Conservation (phyloP, 495 filamentous ascomycete species). For the Lophiotrema nucula region DNA sequence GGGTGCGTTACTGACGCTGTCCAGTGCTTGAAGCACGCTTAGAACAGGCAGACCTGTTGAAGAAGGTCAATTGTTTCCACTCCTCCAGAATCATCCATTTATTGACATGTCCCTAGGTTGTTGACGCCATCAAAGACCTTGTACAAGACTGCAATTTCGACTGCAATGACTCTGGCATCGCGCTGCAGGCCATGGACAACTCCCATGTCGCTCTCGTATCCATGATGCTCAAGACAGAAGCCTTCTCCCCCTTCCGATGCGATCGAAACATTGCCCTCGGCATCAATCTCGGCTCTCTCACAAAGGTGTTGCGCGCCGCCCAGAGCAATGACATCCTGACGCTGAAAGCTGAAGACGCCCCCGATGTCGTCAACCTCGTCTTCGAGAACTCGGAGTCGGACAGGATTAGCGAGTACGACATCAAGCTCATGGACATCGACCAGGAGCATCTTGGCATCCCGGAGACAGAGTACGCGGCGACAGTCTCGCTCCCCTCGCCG, state of each 20-base stretch:
- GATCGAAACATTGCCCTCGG: slow-evolving; percentile 98
- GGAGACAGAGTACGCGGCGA: slow-evolving; percentile 95
- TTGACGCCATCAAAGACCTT: slow-evolving; percentile 98
- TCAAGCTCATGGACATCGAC: slow-evolving; percentile 99
- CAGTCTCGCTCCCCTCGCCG: slow-evolving; percentile 77
- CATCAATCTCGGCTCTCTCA: slow-evolving; percentile 93
- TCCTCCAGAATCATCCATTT: slow-evolving; percentile 14
- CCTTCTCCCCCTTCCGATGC: slow-evolving; percentile 95
- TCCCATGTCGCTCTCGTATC: slow-evolving; percentile 98
- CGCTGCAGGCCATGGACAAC: slow-evolving; percentile 99
- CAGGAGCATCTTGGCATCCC: slow-evolving; percentile 99
- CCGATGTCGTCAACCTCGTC: slow-evolving; percentile 89
- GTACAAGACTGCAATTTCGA: slow-evolving; percentile 99
- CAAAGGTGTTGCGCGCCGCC: slow-evolving; percentile 92
- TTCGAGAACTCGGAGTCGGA: slow-evolving; percentile 92
- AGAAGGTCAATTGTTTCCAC: slow-evolving; percentile 66
- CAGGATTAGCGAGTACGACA: slow-evolving; percentile 93
- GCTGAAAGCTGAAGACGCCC: slow-evolving; percentile 94
- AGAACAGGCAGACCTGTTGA: slow-evolving; percentile 89
- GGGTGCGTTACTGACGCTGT: slow-evolving; percentile 2
- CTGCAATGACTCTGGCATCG: slow-evolving; percentile 99
- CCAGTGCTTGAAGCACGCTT: slow-evolving; percentile 95
- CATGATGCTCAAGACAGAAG: slow-evolving; percentile 95
- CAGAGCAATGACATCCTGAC: slow-evolving; percentile 95
- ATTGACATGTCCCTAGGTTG: slow-evolving; percentile 59